phyloP scores from a whole-genome alignment of 1,139 yeast genomes.

The Suhomyces maxii region DNA sequence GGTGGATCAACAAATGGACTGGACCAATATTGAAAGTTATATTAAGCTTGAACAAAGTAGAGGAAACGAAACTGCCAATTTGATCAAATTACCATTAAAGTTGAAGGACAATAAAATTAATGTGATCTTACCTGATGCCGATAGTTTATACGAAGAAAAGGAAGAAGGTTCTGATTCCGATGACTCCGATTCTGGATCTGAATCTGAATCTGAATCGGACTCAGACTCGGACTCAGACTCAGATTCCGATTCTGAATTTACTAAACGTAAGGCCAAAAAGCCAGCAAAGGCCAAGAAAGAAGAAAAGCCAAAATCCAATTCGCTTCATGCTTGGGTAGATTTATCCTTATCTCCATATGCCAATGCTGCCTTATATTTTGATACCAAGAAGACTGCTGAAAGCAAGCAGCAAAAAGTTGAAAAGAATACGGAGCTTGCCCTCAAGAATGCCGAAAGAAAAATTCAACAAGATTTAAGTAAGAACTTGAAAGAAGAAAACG shows the following conservation, averaged over 20 bases:
- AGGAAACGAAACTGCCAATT: conserved; percentile 62
- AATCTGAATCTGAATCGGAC: conserved; percentile 32
- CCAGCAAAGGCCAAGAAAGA: conserved; percentile 11
- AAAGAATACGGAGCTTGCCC: conserved; percentile 73
- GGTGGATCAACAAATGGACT: conserved; percentile 86
- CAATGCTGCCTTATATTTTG: conserved; percentile 85
- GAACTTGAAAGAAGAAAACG: conserved; percentile 64
- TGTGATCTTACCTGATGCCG: conserved; percentile 52
- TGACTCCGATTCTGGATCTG: conserved; percentile 22
- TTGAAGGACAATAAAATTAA: conserved; percentile 68
- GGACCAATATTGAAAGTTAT: conserved; percentile 83
- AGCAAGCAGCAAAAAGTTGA: conserved; percentile 81
- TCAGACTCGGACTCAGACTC: conserved; percentile 35
- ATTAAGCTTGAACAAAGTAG: conserved; percentile 68
- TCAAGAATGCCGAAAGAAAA: conserved; percentile 80
- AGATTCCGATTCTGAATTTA: conserved; percentile 29
- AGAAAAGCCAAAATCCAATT: conserved; percentile 18
- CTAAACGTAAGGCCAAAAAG: conserved; percentile 12
- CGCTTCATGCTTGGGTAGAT: conserved; percentile 63
- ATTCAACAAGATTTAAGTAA: conserved; percentile 71
- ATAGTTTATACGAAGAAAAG: conserved; percentile 21
- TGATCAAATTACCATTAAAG: conserved; percentile 69
- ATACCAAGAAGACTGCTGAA: conserved; percentile 71
- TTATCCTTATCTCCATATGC: conserved; percentile 78
- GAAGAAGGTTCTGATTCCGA: conserved; percentile 27